Conservation (phyloP, 495 filamentous ascomycete genomes). For the Cenococcum geophilum region DNA sequence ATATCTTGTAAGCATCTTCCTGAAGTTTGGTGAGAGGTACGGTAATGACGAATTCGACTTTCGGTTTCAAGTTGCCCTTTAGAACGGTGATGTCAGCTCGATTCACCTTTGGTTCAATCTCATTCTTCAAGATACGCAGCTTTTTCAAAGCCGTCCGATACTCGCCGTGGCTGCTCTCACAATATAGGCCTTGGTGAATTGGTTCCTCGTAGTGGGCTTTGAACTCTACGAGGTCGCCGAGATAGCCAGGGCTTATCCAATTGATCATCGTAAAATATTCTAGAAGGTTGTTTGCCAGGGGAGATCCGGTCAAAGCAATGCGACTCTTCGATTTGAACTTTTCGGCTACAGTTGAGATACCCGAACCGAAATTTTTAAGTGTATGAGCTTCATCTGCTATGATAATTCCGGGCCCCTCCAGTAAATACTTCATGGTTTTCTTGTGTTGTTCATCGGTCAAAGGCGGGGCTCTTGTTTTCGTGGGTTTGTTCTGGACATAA, state of each 20-base stretch:
- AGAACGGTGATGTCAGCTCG: conserved; percentile 65
- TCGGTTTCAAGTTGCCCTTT: conserved; percentile 56
- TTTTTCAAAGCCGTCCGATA: conserved; percentile 55
- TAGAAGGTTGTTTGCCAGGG: conserved; percentile 70
- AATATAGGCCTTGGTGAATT: conserved; percentile 63
- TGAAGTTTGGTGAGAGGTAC: conserved; percentile 67
- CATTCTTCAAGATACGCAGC: conserved; percentile 63
- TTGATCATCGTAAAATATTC: conserved; percentile 85
- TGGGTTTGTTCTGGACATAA: conserved; percentile 42
- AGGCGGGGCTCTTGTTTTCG: background rate
- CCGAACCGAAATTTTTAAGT: conserved; percentile 57
- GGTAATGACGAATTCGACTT: conserved; percentile 74
- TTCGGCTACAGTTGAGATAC: conserved; percentile 47
- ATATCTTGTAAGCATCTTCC: conserved; percentile 54
- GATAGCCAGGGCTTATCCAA: conserved; percentile 76
- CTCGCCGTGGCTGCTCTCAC: conserved; percentile 52
- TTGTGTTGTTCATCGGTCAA: conserved; percentile 22
- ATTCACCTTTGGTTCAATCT: conserved; percentile 73
- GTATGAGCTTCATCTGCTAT: conserved; percentile 82
- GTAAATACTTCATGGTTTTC: conserved; percentile 45
- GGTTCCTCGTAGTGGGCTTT: conserved; percentile 59
- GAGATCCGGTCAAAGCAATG: conserved; percentile 84
- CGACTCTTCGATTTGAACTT: conserved; percentile 60
- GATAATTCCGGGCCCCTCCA: conserved; percentile 58
- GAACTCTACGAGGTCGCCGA: conserved; percentile 64